Evolutionary conservation across 192 early-diverging fungal genomes (phyloP), one percentile per base, ranked within the genome.

Genomic region (Entophlyctis helioformis): DNA sequence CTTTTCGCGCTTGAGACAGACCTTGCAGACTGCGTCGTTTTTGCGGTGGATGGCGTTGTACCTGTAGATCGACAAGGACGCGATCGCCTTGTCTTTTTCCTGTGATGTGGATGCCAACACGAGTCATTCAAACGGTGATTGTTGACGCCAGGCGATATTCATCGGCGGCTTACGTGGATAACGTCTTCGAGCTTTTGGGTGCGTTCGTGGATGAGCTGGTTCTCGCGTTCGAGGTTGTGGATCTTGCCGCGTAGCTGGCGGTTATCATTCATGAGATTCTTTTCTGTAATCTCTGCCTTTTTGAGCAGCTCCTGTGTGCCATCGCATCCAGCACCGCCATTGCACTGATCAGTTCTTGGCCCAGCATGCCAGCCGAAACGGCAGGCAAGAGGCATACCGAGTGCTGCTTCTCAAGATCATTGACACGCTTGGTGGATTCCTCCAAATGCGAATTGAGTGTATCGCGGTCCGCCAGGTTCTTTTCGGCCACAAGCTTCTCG

Each of bases 1-100:
- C 43, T 59, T 61, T n/a, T 67, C 54, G 2, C 66, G 50, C 27
- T 60, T 42, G 13, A 40, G 46, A 40, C 75, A 78, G 15, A 54
- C 46, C 43, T 69, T 71, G 45, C 75, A 75, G 8, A 52, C 50
- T 4, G 41, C 20, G 2, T 71, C 66, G 34, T 18, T 12, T 28
- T 70, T 72, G 15, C 61, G 46, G 40, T 78, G 75, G n/a, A 78
- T 56, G 9, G 75, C 75, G 41, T 74, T 75, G 60, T 72, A 67
- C 10, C 71, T 57, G 50, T 78, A 75, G 10, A 78, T 78, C 23
- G 74, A 74, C 11, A 78, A 46, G 1, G 70, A 73, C 5, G 67
- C 62, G 27, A 78, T 75, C 39, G 66, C 63, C 38, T 76, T 75
- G 20, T 78, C 75, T 39, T 50, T 69, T 15, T 78, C 75, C 72